Percentiles rank a stretch among this genome's conserved stretches.
Evolutionary conservation across 2,329 filamentous ascomycete genomes (phyloP).

Genomic region (Botryosphaeria dothidea): DNA sequence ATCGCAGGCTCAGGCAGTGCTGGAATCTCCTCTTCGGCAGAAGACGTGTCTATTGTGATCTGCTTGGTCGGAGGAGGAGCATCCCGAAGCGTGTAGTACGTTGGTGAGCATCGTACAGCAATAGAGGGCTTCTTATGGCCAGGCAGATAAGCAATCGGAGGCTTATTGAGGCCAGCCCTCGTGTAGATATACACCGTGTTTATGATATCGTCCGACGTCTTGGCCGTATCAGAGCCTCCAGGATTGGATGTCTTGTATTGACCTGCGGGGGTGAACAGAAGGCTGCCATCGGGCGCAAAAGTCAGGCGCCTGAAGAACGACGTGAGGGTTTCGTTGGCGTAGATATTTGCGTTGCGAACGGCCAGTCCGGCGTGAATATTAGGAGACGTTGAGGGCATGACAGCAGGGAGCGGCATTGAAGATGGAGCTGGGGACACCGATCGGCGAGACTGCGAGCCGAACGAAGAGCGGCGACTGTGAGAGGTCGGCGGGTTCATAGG

Average conservation of each 20-base stretch:
- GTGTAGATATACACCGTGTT: slow-evolving; percentile 99
- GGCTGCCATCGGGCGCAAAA: slow-evolving; percentile 91
- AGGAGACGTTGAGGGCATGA: slow-evolving; percentile 92
- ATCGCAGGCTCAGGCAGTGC: slow-evolving; percentile 80
- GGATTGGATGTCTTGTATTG: slow-evolving; percentile 84
- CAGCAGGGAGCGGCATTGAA: slow-evolving; percentile 88
- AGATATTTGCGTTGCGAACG: slow-evolving; percentile 82
- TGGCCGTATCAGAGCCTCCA: slow-evolving; percentile 66
- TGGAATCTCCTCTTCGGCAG: slow-evolving; percentile 78
- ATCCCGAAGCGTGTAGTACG: slow-evolving; percentile 80
- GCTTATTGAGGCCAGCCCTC: slow-evolving; percentile 92
- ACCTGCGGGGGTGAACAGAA: slow-evolving; percentile 90
- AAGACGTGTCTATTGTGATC: slow-evolving; percentile 93
- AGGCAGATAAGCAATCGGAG: slow-evolving; percentile 89
- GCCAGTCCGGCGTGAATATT: slow-evolving; percentile 66
- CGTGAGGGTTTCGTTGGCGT: slow-evolving; percentile 94
- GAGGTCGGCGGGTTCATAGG: slow-evolving; percentile 97
- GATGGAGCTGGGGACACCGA: slow-evolving; percentile 85
- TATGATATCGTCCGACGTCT: slow-evolving; percentile 79
- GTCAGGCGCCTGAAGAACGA: slow-evolving; percentile 94
- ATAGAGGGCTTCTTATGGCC: slow-evolving; percentile 98
- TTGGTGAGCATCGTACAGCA: slow-evolving; percentile 88
- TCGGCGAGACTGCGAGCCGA: slow-evolving; percentile 71
- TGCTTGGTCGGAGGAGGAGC: slow-evolving; percentile 69
- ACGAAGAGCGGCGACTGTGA: slow-evolving; percentile 92